These are phyloP conservation scores for Hygrophila difformis DNA, from an alignment of 257 asterid species.

Conservation along the genomic window DNA sequence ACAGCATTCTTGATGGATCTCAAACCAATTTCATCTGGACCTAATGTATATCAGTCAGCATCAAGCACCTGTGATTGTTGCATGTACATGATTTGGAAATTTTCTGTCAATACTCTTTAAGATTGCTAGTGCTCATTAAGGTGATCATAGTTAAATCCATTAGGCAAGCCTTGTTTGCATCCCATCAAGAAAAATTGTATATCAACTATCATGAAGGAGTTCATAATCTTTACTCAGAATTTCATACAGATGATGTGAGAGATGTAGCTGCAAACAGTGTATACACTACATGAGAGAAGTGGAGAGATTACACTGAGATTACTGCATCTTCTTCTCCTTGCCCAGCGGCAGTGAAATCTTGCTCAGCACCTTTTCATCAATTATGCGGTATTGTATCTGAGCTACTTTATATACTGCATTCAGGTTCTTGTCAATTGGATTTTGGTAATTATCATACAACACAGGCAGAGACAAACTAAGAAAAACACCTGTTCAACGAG, in stretches of 20 bases:
- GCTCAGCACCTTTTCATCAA: conserved; percentile 37
- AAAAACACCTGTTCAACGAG: conserved; percentile 49
- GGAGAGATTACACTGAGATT: conserved; percentile 33
- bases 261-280: background rate
- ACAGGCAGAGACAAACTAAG: conserved; percentile 61
- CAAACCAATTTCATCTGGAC: too few relatives aligned
- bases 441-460: conserved; percentile 69
- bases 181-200: background rate
- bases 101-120: too few relatives aligned
- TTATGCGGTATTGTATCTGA: conserved; percentile 32
- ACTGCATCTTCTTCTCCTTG: conserved; percentile 62
- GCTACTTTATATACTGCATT: conserved; percentile 33
- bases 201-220: background rate
- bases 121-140: too few relatives aligned
- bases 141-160: conserved; percentile 11
- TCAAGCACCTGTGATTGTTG: too few relatives aligned
- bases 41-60: too few relatives aligned
- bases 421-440: conserved; percentile 64
- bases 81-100: too few relatives aligned
- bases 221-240: conserved; percentile 9
- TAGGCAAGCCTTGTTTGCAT: background rate
- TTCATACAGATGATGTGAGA: background rate
- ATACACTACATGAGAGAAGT: background rate
- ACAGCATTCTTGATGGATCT: too few relatives aligned
- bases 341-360: conserved; percentile 31